Evolutionary conservation across 768 basidiomycete genomes (phyloP), one percentile per base, ranked within the genome.

Genomic region (Podaxis sp.): DNA sequence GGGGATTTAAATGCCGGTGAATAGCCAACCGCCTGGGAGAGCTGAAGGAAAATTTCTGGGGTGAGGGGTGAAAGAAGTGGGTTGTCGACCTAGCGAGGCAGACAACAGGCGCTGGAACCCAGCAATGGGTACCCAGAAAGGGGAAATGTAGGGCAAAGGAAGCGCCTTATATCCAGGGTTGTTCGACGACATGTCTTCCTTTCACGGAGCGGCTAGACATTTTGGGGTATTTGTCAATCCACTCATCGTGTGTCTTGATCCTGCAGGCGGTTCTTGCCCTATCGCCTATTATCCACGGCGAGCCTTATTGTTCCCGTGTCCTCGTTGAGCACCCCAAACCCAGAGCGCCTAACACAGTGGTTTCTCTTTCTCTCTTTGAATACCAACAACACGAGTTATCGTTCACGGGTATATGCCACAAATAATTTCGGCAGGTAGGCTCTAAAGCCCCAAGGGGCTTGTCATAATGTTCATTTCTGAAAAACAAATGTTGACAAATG

Each of bases 91-190:
- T n/a, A 5, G 40, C 14, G 16, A 5, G 2, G 0, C 46, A 37
- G 36, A 14, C 28, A 13, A 48, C 18, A 16, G 18, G 23, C n/a
- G 13, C 50, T 36, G 46, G 6, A 48, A 38, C n/a, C 23, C 53
- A 16, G 21, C 11, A 9, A 11, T 52, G 37, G 38, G n/a, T 4
- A 35, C 35, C 28, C 40, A 44, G 21, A 46, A 59, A 59, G 28
- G 38, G 50, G n/a, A 44, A 53, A 18, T 35, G 18, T 13, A 18
- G 28, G 32, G 25, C 37, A n/a, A 35, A 32, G 28, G 28, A 21
- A 46, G 35, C 28, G 40, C 32, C 50, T 51, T 25, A 28, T 7
- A 59, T 59, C 40, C 51, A 59, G 58, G 58, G 58, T 52, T 59
- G 50, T 11, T 25, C 56, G 11, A 46, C 38, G 25, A 59, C 36